Evolutionary conservation across 2,329 filamentous ascomycete species (phyloP), one percentile per base, ranked within the genome.

Genomic region (Cryphonectria nitschkei): DNA sequence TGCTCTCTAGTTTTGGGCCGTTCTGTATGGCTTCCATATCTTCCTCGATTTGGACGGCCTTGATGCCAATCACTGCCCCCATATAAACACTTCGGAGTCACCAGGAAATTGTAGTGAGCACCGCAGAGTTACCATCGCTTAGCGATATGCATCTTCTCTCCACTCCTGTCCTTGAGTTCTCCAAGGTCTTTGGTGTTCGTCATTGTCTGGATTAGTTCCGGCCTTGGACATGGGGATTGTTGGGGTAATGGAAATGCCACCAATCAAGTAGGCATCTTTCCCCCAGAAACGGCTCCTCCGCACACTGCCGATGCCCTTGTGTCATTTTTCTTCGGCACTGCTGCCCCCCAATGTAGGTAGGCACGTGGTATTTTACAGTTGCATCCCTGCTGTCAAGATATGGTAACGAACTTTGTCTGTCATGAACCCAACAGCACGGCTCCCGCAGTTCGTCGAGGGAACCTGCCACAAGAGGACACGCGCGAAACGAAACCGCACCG

Each of bases 381-480:
- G 61, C 39, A 63, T 32, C 22, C n/a, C n/a, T 29, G 22, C 61
- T 32, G 5, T 43, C 39, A 46, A 16, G 13, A 19, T 41, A 22
- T 32, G 32, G 26, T 41, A 34, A 62, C 14, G 16, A 5, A 64
- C 13, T 19, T 26, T 46, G 37, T 32, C n/a, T 29, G 29, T 46
- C 61, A 46, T 11, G 32, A 11, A n/a, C 14, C 14, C 16, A 29
- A n/a, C 7, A 13, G 37, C 26, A n/a, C 39, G 16, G 34, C 32
- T 22, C 58, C 34, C 34, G 34, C 29, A 14, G 6, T 14, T 9
- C 7, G 32, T 16, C 14, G 14, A 34, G 11, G 1, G 14, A 43
- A 65, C 63, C 43, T 50, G 43, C 63, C 63, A 34, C 14, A 65
- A 65, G 26, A 34, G 63, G 63, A 52, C 41, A 65, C 41, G 22